Base-by-base conservation (phyloP, 2,329 filamentous ascomycete genomes). In the Ophiocordyceps unilateralis region DNA sequence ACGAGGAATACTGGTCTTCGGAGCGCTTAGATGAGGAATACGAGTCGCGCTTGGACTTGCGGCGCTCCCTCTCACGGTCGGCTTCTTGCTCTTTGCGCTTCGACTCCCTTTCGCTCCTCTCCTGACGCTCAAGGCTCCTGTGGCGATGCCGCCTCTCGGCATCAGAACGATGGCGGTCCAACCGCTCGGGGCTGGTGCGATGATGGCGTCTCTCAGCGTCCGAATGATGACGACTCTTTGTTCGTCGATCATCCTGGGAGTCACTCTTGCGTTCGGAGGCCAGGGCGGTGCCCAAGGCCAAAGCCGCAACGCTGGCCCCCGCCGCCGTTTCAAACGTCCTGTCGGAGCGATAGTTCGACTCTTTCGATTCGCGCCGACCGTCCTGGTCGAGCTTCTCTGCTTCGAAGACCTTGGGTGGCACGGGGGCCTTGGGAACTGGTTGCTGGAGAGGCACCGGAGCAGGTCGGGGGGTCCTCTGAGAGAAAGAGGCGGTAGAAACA, bases 381-480 rank as follows among this genome's bases (percentile, higher is more conserved):
- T n/a, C n/a, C 30, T 58, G 53, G 23, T 62, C 61, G 23, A 61
- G 48, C 39, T 57, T 62, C 34, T 63, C 61, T 28, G 70, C 63
- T 40, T 77, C 70, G 51, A 85, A 83, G 1, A 88, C 70, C 17
- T 74, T 73, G 47, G 74, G 72, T 32, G 79, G 78, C 3, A 93
- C 76, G 0, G 83, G 84, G 2, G 73, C 69, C 45, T 84, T 72
- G 2, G 88, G 88, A 51, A 87, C 81, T 2, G 88, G 88, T 52
- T 93, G 85, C 56, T 91, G 82, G n/a, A 95, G 68, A 11, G 79
- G 77, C 26, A 86, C 70, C 0, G 75, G 68, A 6, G 66, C 74
- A 5, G 78, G 73, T 37, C 74, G 68, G n/a, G 26, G 15, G 3
- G 9, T 10, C 22, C 26, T 22, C 17, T 30, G 26, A 19, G 59